phyloP scores from a whole-genome alignment of 192 early-diverging fungal genomes.

The Coemansia sp. region DNA sequence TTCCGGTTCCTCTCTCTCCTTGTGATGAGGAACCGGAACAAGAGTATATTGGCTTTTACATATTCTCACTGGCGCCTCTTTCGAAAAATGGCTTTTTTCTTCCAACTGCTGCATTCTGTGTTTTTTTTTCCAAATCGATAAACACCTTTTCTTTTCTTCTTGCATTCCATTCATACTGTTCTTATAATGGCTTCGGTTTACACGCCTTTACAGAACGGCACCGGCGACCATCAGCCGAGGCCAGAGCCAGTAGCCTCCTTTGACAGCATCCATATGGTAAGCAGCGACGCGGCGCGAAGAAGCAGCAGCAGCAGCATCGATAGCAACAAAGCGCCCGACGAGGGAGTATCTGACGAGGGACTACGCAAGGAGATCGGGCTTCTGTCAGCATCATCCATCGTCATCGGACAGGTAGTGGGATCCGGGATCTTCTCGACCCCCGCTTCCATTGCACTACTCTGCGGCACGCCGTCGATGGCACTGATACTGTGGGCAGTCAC shows the following conservation, averaged over 20 bases:
- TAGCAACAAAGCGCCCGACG: too few species aligned
- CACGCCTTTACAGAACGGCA: constrained; percentile 27
- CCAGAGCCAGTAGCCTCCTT: constrained; percentile 9
- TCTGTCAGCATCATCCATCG: constrained; percentile 64
- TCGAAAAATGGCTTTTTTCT: too few species aligned
- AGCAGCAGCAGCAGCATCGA: too few species aligned
- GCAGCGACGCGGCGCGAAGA: not conserved
- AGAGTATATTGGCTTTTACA: too few species aligned
- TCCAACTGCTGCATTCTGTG: too few species aligned
- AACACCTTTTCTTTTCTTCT: not conserved
- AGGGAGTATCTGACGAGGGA: constrained; percentile 26
- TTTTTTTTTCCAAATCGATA: too few species aligned
- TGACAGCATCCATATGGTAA: constrained; percentile 10
- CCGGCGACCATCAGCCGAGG: not conserved
- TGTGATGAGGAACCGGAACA: too few species aligned
- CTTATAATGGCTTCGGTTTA: constrained; percentile 22
- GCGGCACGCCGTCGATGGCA: constrained; percentile 66
- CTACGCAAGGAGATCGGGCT: constrained; percentile 50
- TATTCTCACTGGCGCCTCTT: too few species aligned
- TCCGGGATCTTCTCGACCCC: constrained; percentile 81
- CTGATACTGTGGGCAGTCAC: constrained; percentile 71
- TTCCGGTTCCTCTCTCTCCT: too few species aligned
- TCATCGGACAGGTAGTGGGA: constrained; percentile 75
- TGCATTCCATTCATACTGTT: not conserved
- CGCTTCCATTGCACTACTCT: constrained; percentile 65